Evolutionary conservation across 495 filamentous ascomycete genomes (phyloP).

Genomic region (Hypoxylon subgilvum): DNA sequence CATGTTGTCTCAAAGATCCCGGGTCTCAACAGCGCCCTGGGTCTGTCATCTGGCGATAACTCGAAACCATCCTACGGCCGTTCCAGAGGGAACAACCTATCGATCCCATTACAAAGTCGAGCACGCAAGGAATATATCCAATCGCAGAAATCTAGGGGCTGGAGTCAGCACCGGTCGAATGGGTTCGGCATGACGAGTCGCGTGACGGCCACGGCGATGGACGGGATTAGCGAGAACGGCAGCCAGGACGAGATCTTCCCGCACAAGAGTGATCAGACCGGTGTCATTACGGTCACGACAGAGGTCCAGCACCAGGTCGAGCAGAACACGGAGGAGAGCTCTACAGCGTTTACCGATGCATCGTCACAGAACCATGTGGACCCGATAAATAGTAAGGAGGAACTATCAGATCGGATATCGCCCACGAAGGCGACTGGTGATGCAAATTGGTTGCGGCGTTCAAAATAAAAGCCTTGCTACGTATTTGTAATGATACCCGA

Average conservation of each 20-base stretch:
- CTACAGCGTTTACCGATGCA: background rate
- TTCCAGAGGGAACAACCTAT: slow-evolving; percentile 1
- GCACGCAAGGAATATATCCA: slow-evolving; percentile 16
- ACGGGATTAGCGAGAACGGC: slow-evolving; percentile 24
- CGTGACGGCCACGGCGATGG: slow-evolving; percentile 14
- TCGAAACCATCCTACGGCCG: slow-evolving; percentile 4
- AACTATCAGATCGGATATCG: background rate
- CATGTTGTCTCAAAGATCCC: slow-evolving; percentile 32
- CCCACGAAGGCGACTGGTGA: background rate
- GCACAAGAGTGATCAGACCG: slow-evolving; percentile 21
- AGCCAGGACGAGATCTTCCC: slow-evolving; percentile 47
- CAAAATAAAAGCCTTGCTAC: slow-evolving; percentile 1
- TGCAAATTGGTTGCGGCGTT: slow-evolving; percentile 15
- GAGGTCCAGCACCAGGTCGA: slow-evolving; percentile 23
- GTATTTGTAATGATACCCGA: background rate
- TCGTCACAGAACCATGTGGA: slow-evolving; percentile 6
- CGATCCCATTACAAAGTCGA: slow-evolving; percentile 18
- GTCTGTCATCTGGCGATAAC: slow-evolving; percentile 18
- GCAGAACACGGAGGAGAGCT: background rate
- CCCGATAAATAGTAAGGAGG: background rate
- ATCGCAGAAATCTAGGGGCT: slow-evolving; percentile 22
- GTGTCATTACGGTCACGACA: slow-evolving; percentile 25
- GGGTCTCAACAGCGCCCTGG: slow-evolving; percentile 25
- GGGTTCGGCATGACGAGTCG: slow-evolving; percentile 26
- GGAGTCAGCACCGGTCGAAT: background rate